Percentiles rank a stretch among this genome's conserved stretches.
Evolutionary conservation across 2,329 filamentous ascomycete species (phyloP).

Genomic region (Phoma sp.): DNA sequence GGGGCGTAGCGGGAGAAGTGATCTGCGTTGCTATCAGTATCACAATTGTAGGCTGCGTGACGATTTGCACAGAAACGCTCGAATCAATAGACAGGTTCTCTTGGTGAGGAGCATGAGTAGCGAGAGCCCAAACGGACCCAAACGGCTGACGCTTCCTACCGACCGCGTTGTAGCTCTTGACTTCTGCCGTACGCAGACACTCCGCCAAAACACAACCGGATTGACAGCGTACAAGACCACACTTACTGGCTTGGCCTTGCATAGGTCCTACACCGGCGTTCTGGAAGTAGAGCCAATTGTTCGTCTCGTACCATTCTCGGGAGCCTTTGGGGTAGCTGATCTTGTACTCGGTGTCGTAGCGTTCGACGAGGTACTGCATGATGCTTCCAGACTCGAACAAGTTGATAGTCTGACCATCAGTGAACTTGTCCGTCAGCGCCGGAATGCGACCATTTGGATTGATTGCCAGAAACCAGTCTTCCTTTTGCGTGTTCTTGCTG

Average conservation of each 20-base stretch:
- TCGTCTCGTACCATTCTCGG: constrained; percentile 78
- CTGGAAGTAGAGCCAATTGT: constrained; percentile 73
- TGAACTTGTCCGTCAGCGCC: constrained; percentile 77
- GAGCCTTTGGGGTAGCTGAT: constrained; percentile 77
- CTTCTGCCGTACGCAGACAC: too few species aligned
- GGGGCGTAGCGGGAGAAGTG: constrained; percentile 85
- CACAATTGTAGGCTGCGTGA: too few species aligned
- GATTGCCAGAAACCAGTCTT: constrained; percentile 87
- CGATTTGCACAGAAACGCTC: too few species aligned
- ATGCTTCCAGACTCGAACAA: constrained; percentile 87
- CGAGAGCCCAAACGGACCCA: too few species aligned
- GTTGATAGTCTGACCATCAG: constrained; percentile 73
- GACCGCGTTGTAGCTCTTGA: too few species aligned
- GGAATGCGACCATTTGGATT: constrained; percentile 94
- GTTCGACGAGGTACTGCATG: constrained; percentile 80
- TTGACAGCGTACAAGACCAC: background rate
- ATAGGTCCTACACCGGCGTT: constrained; percentile 83
- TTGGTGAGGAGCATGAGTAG: too few species aligned
- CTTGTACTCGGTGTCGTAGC: constrained; percentile 82
- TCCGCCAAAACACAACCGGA: too few species aligned
- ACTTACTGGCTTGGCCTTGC: constrained; percentile 71
- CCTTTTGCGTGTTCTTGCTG: constrained; percentile 77
- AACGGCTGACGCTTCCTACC: too few species aligned
- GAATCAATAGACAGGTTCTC: too few species aligned
- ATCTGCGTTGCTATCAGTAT: constrained; percentile 53